Evolutionary conservation across 805 yeast genomes (phyloP), one percentile per base, ranked within the genome.

Genomic region (Candida easanensis): DNA sequence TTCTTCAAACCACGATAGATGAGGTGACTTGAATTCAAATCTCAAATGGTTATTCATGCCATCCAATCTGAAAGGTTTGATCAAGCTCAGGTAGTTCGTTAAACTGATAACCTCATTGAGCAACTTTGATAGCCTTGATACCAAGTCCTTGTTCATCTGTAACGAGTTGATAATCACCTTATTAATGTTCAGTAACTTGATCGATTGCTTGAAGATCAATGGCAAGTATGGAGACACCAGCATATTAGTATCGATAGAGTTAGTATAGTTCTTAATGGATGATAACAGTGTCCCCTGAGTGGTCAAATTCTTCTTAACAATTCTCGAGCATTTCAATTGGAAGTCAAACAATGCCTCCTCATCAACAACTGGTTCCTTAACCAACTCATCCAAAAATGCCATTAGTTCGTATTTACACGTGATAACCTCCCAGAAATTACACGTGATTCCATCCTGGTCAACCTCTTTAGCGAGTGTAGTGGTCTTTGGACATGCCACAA

Each of bases 251-350:
- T 58, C 62, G 27, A 55, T 51, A 7, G 60, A 52, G 37, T 56
- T 57, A 8, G 62, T 50, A 14, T 42, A 15, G 39, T 55, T 56
- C 31, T 44, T 46, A 15, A 46, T 22, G 2, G 44, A 38, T 10
- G 50, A 35, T 3, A 59, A 42, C 10, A 42, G 41, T 41, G 25
- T 38, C 16, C 41, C 46, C 45, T 50, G 52, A 6, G 33, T 6
- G 3, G 47, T 42, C 19, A 56, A 30, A 30, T 36, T 44, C 27
- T 42, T 69, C 50, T 68, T 71, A 13, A 68, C 52, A 9, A 73
- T 44, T 37, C 76, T 53, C 16, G 64, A 57, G 15, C 71, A 52
- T 45, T 71, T 71, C 33, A 70, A 49, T 37, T 70, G 71, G 42
- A 62, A 59, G 48, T 74, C 77, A 25, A 44, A 43, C 14, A 59